A percentile compares a stretch with the other conserved stretches of the same genome.
Conservation (phyloP, 768 basidiomycete genomes). For the Tylopilus vinaceipallidus region DNA sequence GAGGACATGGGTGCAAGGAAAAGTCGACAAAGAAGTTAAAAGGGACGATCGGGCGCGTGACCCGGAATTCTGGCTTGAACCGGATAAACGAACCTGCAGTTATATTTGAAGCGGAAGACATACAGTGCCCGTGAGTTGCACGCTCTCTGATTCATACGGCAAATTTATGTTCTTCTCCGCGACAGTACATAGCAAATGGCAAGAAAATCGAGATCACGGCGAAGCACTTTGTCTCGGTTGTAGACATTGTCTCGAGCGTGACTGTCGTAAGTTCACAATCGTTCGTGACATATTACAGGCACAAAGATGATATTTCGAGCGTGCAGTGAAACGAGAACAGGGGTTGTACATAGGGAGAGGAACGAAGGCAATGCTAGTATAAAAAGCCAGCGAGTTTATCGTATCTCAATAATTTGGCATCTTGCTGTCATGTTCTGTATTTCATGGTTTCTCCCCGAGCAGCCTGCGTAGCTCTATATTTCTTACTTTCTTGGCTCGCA, state of each 20-base stretch:
- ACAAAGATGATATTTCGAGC: constrained; percentile 51
- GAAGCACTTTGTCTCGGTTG: constrained; percentile 74
- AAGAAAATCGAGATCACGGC: constrained; percentile 82
- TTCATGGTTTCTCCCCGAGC: constrained; percentile 8
- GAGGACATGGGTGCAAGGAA: constrained; percentile 45
- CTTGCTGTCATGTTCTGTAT: not conserved
- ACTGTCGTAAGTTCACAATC: constrained; percentile 74
- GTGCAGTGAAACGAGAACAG: constrained; percentile 17
- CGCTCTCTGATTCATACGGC: not conserved
- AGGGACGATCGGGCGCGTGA: constrained; percentile 53
- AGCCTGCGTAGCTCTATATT: constrained; percentile 13
- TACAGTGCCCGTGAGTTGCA: constrained; percentile 60
- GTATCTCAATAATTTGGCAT: too few relatives aligned
- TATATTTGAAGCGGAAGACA: constrained; percentile 61
- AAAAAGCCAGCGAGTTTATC: too few relatives aligned
- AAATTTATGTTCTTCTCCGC: not conserved
- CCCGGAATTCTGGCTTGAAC: constrained; percentile 58
- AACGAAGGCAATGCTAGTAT: constrained; percentile 8
- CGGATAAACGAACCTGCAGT: constrained; percentile 73
- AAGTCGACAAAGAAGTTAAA: constrained; percentile 58
- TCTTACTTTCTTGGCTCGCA: constrained; percentile 4
- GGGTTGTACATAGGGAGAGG: not conserved
- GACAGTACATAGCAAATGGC: constrained; percentile 70
- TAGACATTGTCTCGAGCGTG: constrained; percentile 61
- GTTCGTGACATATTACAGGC: constrained; percentile 62